These are phyloP conservation scores for Yarrowia sp. DNA, from an alignment of 805 yeast species.

Conservation along the genomic window DNA sequence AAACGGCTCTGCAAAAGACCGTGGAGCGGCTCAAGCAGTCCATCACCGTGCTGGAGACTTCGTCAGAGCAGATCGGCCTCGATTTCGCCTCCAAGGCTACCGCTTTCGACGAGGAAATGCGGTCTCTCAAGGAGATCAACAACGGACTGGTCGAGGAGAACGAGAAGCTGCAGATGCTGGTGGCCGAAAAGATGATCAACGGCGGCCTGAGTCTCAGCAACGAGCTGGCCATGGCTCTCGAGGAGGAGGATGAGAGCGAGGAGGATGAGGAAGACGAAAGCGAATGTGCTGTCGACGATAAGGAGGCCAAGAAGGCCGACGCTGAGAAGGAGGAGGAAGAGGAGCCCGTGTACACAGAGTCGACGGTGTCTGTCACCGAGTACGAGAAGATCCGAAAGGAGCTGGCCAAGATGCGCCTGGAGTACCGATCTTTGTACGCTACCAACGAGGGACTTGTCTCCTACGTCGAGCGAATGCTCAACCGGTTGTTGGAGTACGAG, in stretches of 20 bases:
- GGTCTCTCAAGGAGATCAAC: conserved; percentile 43
- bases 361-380: neutral
- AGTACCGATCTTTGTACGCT: conserved; percentile 46
- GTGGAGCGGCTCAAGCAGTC: conserved; percentile 43
- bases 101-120: conserved; percentile 45
- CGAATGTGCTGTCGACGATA: conserved; percentile 1
- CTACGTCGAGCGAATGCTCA: conserved; percentile 49
- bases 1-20: conserved; percentile 34
- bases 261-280: conserved; percentile 35
- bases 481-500: conserved; percentile 48
- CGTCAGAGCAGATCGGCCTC: conserved; percentile 46
- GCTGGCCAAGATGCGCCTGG: conserved; percentile 45
- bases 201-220: conserved; percentile 44
- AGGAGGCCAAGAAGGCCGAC: neutral
- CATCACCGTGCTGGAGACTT: conserved; percentile 45
- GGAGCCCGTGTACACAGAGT: conserved; percentile 11
- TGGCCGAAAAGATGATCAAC: conserved; percentile 49
- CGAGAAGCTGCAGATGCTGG: conserved; percentile 49
- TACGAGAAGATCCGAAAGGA: conserved; percentile 36
- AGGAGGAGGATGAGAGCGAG: conserved; percentile 40
- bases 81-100: conserved; percentile 48
- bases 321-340: conserved; percentile 1
- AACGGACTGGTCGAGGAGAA: conserved; percentile 49
- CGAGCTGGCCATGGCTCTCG: conserved; percentile 41
- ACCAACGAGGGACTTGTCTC: conserved; percentile 48